Evolutionary conservation across 2,329 filamentous ascomycete species (phyloP).

Genomic region (Diaporthe citri): DNA sequence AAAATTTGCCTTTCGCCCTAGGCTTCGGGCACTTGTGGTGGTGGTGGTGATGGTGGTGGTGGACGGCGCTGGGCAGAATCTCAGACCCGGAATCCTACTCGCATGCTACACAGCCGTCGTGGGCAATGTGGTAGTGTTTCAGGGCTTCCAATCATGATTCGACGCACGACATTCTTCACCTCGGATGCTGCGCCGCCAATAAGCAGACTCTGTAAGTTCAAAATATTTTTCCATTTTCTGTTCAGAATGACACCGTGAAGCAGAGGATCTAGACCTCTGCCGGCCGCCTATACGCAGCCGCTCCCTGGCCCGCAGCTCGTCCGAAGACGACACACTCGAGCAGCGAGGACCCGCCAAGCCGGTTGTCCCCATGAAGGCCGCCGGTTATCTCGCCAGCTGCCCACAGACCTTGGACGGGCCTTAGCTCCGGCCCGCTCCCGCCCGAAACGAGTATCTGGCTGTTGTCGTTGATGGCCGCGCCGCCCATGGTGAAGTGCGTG

Average conservation of each 20-base stretch:
- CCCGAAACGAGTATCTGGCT: conserved; percentile 62
- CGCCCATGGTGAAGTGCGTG: conserved; percentile 77
- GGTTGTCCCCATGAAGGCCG: conserved; percentile 88
- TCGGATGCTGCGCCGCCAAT: not conserved
- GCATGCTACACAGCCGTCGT: not conserved
- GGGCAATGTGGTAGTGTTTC: conserved; percentile 17
- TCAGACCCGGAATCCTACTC: not conserved
- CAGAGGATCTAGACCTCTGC: not conserved
- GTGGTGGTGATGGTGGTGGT: not conserved
- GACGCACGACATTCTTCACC: conserved; percentile 3
- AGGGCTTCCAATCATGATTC: conserved; percentile 29
- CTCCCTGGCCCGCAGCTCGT: conserved; percentile 65
- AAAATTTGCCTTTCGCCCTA: not conserved
- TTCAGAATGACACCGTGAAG: not conserved
- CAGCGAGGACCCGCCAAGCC: conserved; percentile 97
- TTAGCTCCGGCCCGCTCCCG: conserved; percentile 49
- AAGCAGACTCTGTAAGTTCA: not conserved
- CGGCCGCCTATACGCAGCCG: conserved; percentile 47
- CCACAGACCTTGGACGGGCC: conserved; percentile 68
- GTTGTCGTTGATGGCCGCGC: conserved; percentile 67
- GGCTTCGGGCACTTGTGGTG: not conserved
- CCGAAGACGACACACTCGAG: conserved; percentile 91
- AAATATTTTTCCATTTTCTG: not conserved
- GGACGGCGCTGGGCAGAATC: not conserved
- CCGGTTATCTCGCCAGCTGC: conserved; percentile 75